Conservation (phyloP, 352 stramenopile species). For the Globisporangium camurandrum region DNA sequence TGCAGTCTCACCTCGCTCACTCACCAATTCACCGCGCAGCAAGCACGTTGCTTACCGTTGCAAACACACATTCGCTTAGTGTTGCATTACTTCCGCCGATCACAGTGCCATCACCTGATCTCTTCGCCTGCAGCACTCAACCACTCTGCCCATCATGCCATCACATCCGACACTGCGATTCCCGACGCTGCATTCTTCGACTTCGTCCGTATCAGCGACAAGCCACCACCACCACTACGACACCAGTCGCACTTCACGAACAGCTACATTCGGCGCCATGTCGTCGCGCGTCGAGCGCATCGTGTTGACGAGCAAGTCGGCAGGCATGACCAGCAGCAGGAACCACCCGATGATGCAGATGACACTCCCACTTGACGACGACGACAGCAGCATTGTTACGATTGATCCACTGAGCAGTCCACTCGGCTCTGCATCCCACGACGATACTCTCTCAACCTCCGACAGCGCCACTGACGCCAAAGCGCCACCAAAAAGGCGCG, state of each 20-base stretch:
- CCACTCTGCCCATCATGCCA: slow-evolving; percentile 7
- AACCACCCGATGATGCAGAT: slow-evolving; percentile 12
- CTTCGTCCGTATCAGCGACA: slow-evolving; percentile 2
- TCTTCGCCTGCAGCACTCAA: too few species aligned
- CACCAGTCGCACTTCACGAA: too few species aligned
- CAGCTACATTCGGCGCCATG: slow-evolving; percentile 2
- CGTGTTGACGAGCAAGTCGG: slow-evolving; percentile 5
- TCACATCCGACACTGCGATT: slow-evolving; percentile 12
- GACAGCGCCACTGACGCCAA: not conserved
- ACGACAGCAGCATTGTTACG: not conserved
- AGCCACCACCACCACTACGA: too few species aligned
- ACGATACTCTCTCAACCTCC: too few species aligned
- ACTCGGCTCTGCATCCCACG: not conserved
- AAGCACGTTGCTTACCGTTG: not conserved
- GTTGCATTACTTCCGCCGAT: too few species aligned
- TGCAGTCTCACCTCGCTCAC: too few species aligned
- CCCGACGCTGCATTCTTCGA: slow-evolving; percentile 7
- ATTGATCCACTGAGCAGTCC: not conserved
- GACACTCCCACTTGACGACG: slow-evolving; percentile 9
- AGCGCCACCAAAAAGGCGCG: slow-evolving; percentile 19
- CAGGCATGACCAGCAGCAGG: not conserved
- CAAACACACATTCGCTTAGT: too few species aligned
- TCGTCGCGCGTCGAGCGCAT: slow-evolving; percentile 11
- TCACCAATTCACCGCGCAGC: not conserved
- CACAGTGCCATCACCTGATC: too few species aligned